phyloP scores from a whole-genome alignment of 129 eudicot genomes.

The Lactuca saligna region DNA sequence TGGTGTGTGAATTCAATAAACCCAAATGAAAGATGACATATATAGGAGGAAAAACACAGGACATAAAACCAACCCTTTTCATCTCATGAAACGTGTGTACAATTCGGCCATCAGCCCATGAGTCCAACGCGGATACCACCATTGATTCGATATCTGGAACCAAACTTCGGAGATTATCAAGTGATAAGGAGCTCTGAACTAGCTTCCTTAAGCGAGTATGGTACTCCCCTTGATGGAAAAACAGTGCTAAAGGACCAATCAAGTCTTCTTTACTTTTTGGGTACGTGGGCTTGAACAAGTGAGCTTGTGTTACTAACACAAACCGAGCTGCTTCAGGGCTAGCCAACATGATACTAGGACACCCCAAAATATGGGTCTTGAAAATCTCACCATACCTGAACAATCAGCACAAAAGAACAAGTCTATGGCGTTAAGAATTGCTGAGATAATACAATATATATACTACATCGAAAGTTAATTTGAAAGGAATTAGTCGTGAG shows the following conservation, averaged over 20 bases:
- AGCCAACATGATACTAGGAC: slow-evolving; percentile 64
- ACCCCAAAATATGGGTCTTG: slow-evolving; percentile 56
- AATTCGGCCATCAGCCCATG: slow-evolving; percentile 41
- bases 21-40: slow-evolving; percentile 18
- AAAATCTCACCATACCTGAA: slow-evolving; percentile 57
- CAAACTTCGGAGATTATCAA: slow-evolving; percentile 40
- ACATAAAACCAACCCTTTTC: slow-evolving; percentile 48
- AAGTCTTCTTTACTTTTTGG: slow-evolving; percentile 61
- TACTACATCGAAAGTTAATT: background rate
- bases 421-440: background rate
- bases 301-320: slow-evolving; percentile 50
- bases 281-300: slow-evolving; percentile 57
- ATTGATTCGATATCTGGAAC: slow-evolving; percentile 46
- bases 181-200: slow-evolving; percentile 47
- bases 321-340: slow-evolving; percentile 64
- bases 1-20: slow-evolving; percentile 10
- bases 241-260: slow-evolving; percentile 52
- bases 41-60: background rate
- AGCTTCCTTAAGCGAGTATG: slow-evolving; percentile 52
- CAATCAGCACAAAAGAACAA: background rate
- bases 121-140: slow-evolving; percentile 37
- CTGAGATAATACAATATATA: background rate
- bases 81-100: slow-evolving; percentile 52
- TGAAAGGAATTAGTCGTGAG: background rate
- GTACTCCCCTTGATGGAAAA: slow-evolving; percentile 60